Percentiles rank a stretch among this genome's conserved stretches.
Evolutionary conservation across 257 asterid genomes (phyloP).

Genomic region (Hygrophila difformis): DNA sequence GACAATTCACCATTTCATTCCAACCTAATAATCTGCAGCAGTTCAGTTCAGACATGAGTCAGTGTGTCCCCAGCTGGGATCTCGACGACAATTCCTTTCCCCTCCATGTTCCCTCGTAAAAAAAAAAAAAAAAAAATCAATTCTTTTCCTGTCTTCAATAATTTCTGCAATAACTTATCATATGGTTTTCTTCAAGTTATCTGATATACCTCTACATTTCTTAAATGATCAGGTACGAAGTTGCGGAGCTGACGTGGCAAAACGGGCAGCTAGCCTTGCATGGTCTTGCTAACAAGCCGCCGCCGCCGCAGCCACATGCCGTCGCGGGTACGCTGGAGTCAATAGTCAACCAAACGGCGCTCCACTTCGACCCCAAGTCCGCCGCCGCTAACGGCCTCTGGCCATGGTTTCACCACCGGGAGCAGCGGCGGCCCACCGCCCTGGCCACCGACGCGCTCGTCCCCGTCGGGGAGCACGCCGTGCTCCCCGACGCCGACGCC

Average conservation of each 20-base stretch:
- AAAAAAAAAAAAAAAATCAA: no score
- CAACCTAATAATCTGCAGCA: no score
- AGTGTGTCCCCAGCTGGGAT: not conserved
- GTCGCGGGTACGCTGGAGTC: conserved; percentile 79
- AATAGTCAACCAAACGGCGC: conserved; percentile 73
- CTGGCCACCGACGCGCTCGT: conserved; percentile 63
- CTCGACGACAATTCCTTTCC: not conserved
- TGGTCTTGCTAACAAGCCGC: conserved; percentile 23
- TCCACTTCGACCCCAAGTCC: conserved; percentile 15
- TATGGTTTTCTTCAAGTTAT: no score
- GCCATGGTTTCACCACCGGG: conserved; percentile 42
- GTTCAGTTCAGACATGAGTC: not conserved
- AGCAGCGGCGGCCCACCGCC: conserved; percentile 13
- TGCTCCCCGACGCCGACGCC: conserved; percentile 24
- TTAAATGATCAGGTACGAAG: conserved; percentile 36
- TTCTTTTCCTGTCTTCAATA: not conserved
- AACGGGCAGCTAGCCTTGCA: conserved; percentile 66
- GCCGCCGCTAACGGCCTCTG: conserved; percentile 12
- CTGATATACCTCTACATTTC: no score
- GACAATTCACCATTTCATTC: no score
- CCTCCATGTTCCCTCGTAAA: not conserved
- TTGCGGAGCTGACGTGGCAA: conserved; percentile 73
- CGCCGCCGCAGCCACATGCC: conserved; percentile 18
- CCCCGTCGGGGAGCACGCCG: no score
- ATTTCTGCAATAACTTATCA: no score